Evolutionary conservation across 2,329 filamentous ascomycete species (phyloP).

Genomic region (Tolypocladium ovalisporum): DNA sequence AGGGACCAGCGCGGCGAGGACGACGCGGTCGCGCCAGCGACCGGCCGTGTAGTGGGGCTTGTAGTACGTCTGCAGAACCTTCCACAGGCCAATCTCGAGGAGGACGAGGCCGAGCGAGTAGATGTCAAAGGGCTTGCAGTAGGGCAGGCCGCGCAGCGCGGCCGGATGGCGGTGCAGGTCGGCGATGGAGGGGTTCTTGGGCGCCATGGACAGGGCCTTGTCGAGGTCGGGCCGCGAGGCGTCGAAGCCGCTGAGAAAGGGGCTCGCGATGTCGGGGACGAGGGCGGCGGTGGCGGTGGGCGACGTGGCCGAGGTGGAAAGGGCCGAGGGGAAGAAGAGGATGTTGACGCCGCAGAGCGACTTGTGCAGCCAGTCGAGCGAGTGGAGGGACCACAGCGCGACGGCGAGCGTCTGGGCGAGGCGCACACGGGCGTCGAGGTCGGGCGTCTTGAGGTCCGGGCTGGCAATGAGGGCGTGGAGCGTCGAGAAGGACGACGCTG

Average conservation of each 20-base stretch:
- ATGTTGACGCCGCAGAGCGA: slow-evolving; percentile 42
- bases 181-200: slow-evolving; percentile 28
- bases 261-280: slow-evolving; percentile 28
- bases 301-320: slow-evolving; percentile 20
- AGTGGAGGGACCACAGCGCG: slow-evolving; percentile 38
- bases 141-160: slow-evolving; percentile 27
- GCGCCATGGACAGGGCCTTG: slow-evolving; percentile 35
- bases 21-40: slow-evolving; percentile 29
- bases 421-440: slow-evolving; percentile 29
- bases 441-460: slow-evolving; percentile 29
- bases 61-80: slow-evolving; percentile 27
- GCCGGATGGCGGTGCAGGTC: slow-evolving; percentile 36
- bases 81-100: slow-evolving; percentile 40
- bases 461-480: slow-evolving; percentile 27
- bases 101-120: slow-evolving; percentile 41
- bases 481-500: slow-evolving; percentile 23
- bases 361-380: slow-evolving; percentile 46
- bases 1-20: slow-evolving; percentile 28
- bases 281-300: slow-evolving; percentile 22
- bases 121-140: slow-evolving; percentile 38
- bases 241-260: slow-evolving; percentile 43
- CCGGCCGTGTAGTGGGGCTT: slow-evolving; percentile 29
- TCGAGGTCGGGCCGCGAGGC: slow-evolving; percentile 40
- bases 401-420: slow-evolving; percentile 31
- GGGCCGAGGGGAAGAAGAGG: slow-evolving; percentile 37